phyloP scores from a whole-genome alignment of 257 asterid genomes.

The Sherardia arvensis region DNA sequence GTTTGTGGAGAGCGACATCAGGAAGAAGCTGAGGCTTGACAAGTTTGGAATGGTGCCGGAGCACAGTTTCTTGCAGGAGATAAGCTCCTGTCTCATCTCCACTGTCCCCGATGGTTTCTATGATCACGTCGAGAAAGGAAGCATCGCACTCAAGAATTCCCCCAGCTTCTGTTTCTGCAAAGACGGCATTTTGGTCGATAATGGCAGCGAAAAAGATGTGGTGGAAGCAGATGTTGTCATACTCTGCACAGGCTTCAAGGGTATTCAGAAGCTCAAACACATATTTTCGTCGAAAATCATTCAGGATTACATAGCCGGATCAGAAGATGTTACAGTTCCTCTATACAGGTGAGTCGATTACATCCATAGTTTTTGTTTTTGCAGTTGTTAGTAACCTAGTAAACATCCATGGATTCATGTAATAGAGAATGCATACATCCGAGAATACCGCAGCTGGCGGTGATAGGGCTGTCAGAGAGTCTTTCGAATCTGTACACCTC shows the following conservation, averaged over 20 bases:
- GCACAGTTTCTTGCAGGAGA: slow-evolving; percentile 30
- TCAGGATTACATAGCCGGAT: slow-evolving; percentile 19
- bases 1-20: slow-evolving; percentile 30
- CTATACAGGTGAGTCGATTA: slow-evolving; percentile 32
- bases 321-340: slow-evolving; percentile 19
- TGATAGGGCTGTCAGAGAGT: slow-evolving; percentile 43
- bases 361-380: background rate
- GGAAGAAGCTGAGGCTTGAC: slow-evolving; percentile 22
- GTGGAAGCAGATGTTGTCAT: slow-evolving; percentile 31
- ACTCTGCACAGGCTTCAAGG: slow-evolving; percentile 43
- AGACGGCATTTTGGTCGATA: slow-evolving; percentile 30
- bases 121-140: slow-evolving; percentile 39
- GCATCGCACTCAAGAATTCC: slow-evolving; percentile 24
- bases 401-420: background rate
- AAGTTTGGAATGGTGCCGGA: slow-evolving; percentile 39
- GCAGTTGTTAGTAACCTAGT: background rate
- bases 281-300: slow-evolving; percentile 20
- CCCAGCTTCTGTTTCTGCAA: slow-evolving; percentile 20
- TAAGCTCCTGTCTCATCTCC: slow-evolving; percentile 24
- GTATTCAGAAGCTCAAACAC: slow-evolving; percentile 28
- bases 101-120: slow-evolving; percentile 40
- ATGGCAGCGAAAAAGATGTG: slow-evolving; percentile 9
- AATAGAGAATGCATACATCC: slow-evolving; percentile 40
- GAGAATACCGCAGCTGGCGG: slow-evolving; percentile 39
- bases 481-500: slow-evolving; percentile 31